Base-by-base conservation (phyloP, 2,329 filamentous ascomycete genomes). In the Didymellaceae sp. region DNA sequence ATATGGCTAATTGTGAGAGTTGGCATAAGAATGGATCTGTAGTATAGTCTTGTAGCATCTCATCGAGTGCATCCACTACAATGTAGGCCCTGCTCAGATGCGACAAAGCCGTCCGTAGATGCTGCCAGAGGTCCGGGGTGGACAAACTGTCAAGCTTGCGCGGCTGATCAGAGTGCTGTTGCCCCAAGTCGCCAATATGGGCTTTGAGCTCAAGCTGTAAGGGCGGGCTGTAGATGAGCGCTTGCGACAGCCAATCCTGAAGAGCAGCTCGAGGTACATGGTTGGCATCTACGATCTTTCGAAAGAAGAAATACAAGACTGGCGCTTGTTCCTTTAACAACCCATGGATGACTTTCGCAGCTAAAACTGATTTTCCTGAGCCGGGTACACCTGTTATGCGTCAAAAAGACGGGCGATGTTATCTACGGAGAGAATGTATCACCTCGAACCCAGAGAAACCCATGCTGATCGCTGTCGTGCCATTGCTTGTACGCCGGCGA, bases 31-130 rank as follows among this genome's bases (percentile, higher is more conserved):
- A 77, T 0, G 52, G 28, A 30, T 31, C 16, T 5, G 38, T 26
- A 2, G 73, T 67, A 11, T 74, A 59, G 0, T 63, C 71, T 14
- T 61, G 37, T 33, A 77, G 73, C 72, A 80, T 79, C 58, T 81
- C 78, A 52, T 81, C 79, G 4, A 80, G 63, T 0, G 77, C 77
- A 51, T 79, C 78, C 0, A 67, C 66, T 2, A 80, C 64, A 25
- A 72, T 75, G 41, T 74, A 79, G 0, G 68, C 74, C 33, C 46
- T 56, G 25, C 33, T 22, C 18, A 42, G 9, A 14, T 42, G 26
- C 9, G 17, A 16, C 28, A 32, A 17, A 22, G 39, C 39, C 22
- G 26, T 16, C 4, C 26, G 39, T 22, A 32, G 26, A 26, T 42
- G 24, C n/a, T 42, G 39, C 39, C 39, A 42, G 13, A 42, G 39